Evolutionary conservation across 2,329 filamentous ascomycete genomes (phyloP).

Genomic region (Setomelanomma holmii): DNA sequence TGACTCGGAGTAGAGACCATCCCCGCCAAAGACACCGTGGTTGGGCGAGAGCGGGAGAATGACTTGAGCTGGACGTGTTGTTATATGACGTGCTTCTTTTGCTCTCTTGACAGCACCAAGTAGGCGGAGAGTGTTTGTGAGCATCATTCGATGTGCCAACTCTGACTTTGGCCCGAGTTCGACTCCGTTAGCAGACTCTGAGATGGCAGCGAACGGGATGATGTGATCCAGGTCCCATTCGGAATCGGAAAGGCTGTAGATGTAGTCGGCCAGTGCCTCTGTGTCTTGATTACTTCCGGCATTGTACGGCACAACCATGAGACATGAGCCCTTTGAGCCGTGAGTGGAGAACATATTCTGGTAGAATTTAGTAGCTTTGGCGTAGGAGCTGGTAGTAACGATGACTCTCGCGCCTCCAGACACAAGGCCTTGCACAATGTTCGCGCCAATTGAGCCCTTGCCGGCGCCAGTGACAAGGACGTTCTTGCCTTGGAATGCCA

Average conservation of each 20-base stretch:
- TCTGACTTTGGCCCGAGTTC: slow-evolving; percentile 59
- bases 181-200: slow-evolving; percentile 70
- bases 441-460: slow-evolving; percentile 45
- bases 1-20: slow-evolving; percentile 55
- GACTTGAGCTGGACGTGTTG: slow-evolving; percentile 54
- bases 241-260: slow-evolving; percentile 43
- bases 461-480: slow-evolving; percentile 51
- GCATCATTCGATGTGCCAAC: slow-evolving; percentile 94
- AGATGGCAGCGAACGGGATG: slow-evolving; percentile 54
- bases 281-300: slow-evolving; percentile 58
- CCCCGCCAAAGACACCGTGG: slow-evolving; percentile 52
- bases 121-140: slow-evolving; percentile 90
- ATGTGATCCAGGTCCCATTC: slow-evolving; percentile 76
- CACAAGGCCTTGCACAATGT: slow-evolving; percentile 43
- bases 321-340: slow-evolving; percentile 43
- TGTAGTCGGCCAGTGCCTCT: slow-evolving; percentile 46
- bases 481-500: slow-evolving; percentile 34
- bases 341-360: slow-evolving; percentile 44
- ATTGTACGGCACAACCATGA: slow-evolving; percentile 52
- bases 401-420: slow-evolving; percentile 48
- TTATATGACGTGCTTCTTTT: slow-evolving; percentile 28
- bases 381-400: slow-evolving; percentile 47
- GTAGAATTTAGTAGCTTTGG: slow-evolving; percentile 58
- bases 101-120: slow-evolving; percentile 78
- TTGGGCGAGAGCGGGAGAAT: slow-evolving; percentile 56